Evolutionary conservation across 2,329 filamentous ascomycete species (phyloP), one percentile per base, ranked within the genome.

Genomic region (Bisporella sp.): DNA sequence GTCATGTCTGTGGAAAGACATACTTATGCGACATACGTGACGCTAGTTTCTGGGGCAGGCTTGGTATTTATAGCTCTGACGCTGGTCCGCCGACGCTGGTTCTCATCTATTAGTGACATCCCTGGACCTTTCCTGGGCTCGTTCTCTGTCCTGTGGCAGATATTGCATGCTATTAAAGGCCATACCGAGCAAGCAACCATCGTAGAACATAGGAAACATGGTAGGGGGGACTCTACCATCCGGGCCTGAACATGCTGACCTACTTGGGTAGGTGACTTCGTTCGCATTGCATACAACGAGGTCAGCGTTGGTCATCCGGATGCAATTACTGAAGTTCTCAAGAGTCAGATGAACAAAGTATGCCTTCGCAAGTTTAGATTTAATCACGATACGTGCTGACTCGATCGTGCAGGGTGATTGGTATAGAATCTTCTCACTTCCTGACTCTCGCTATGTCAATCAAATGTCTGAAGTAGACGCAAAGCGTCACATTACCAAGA

Each of bases 221-320:
- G 69, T 67, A 62, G 37, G 12, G n/a, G 31, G 8, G 31, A 30
- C 30, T 37, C 31, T 40, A 6, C 28, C 11, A 11, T 9, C 8
- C 35, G 3, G 9, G 35, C 13, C 4, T 11, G 11, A 41, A 31
- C 11, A 7, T 31, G 5, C n/a, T 37, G 21, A 31, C 28, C 42
- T 32, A 6, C 30, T 44, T 7, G 42, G 30, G 11, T 41, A 67
- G 64, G 66, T 1, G 54, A 64, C 35, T 73, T 73, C 55, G 66
- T 74, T 31, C 69, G 72, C n/a, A 71, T 73, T 35, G 61, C 62
- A 6, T 62, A 66, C 31, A 67, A 73, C 44, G 71, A 73, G 62
- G 65, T 74, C 13, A 39, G 69, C 53, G 63, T 74, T 43, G 63
- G 63, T 45, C 67, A 74, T 52, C 69, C 70, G 1, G 67, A 72